Evolutionary conservation across 306 rosid genomes (phyloP).

Genomic region (Vigna nakashimae): DNA sequence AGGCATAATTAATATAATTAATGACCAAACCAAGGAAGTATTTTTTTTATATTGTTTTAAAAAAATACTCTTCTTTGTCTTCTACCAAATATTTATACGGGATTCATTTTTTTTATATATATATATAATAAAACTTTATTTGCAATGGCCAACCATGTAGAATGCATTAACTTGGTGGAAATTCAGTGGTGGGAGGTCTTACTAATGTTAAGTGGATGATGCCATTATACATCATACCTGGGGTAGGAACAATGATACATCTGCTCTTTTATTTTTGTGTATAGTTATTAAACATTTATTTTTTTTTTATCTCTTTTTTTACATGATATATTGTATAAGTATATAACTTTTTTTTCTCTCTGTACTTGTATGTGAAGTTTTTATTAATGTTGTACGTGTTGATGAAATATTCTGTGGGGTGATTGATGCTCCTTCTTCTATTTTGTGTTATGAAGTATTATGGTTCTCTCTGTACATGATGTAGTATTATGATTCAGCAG

Average conservation of each 20-base stretch:
- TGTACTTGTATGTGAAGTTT: too few relatives aligned
- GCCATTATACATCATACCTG: slow-evolving; percentile 31
- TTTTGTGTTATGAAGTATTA: not conserved
- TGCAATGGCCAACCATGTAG: not conserved
- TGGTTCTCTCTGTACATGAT: not conserved
- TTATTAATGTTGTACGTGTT: too few relatives aligned
- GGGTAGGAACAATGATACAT: not conserved
- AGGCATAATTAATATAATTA: slow-evolving; percentile 5
- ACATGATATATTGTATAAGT: too few relatives aligned
- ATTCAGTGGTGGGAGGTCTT: slow-evolving; percentile 8
- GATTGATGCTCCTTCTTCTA: slow-evolving; percentile 26
- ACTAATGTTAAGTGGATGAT: not conserved
- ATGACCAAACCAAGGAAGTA: not conserved
- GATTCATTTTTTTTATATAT: not conserved
- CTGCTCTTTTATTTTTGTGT: too few relatives aligned
- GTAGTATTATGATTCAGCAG: slow-evolving; percentile 13
- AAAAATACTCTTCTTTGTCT: not conserved
- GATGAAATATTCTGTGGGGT: not conserved
- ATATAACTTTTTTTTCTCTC: too few relatives aligned
- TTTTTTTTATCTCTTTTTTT: too few relatives aligned
- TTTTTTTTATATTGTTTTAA: too few relatives aligned
- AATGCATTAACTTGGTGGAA: slow-evolving; percentile 4
- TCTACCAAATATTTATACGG: not conserved
- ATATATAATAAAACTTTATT: not conserved
- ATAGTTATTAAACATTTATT: too few relatives aligned